Percentiles rank a stretch among this genome's conserved stretches.
Conservation (phyloP, 805 yeast species). For the Candida maltosa region DNA sequence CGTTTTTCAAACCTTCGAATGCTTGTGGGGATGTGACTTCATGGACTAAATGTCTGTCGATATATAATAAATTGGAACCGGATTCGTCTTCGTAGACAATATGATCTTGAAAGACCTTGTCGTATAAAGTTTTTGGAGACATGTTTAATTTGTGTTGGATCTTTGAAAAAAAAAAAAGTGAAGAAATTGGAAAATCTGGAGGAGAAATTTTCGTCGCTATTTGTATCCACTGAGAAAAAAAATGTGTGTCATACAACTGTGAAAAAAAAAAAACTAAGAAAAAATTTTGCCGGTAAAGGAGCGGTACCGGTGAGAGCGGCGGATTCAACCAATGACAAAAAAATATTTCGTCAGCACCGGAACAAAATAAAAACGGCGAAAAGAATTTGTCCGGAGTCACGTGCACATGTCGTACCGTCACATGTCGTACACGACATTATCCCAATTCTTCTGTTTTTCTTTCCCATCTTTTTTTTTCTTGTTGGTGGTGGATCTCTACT, state of each 20-base stretch:
- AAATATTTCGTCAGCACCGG: too few relatives aligned
- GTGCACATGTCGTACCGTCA: too few relatives aligned
- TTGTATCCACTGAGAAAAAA: neutral
- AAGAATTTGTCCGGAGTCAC: too few relatives aligned
- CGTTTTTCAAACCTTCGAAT: constrained; percentile 88
- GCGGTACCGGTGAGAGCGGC: too few relatives aligned
- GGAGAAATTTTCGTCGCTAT: neutral
- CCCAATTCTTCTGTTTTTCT: too few relatives aligned
- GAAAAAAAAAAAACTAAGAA: too few relatives aligned
- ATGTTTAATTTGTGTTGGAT: constrained; percentile 7
- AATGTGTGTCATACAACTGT: neutral
- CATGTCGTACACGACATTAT: too few relatives aligned
- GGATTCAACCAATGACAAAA: too few relatives aligned
- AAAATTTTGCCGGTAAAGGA: too few relatives aligned
- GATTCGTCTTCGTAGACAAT: constrained; percentile 85
- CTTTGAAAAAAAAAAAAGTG: neutral
- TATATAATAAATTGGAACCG: constrained; percentile 82
- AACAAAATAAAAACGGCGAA: too few relatives aligned
- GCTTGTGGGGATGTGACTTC: constrained; percentile 99
- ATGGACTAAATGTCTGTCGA: constrained; percentile 96
- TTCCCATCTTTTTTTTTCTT: too few relatives aligned
- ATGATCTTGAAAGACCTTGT: constrained; percentile 94
- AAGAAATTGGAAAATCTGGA: neutral
- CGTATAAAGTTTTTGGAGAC: constrained; percentile 77
- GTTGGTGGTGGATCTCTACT: too few relatives aligned